phyloP scores from a whole-genome alignment of 805 yeast species.

The Candida morakotiae region DNA sequence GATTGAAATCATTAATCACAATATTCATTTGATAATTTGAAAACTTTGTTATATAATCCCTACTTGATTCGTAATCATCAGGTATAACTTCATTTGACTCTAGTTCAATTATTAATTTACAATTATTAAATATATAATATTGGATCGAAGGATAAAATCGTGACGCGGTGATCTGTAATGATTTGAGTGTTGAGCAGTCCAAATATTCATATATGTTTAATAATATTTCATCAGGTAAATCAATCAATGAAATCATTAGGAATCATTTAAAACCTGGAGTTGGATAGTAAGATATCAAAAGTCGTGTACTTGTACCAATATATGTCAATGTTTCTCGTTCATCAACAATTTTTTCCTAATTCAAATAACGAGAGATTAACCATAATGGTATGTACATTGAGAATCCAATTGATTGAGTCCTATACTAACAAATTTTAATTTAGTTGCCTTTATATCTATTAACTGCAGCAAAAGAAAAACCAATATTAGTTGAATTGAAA shows the following conservation, averaged over 20 bases:
- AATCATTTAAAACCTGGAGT: no score
- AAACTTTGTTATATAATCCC: constrained; percentile 5
- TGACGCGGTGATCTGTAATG: constrained; percentile 1
- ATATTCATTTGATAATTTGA: constrained; percentile 7
- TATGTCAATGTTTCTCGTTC: background rate
- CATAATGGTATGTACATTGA: background rate
- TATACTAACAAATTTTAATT: constrained; percentile 12
- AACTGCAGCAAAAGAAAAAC: constrained; percentile 87
- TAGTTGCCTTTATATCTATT: constrained; percentile 88
- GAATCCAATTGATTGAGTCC: no score
- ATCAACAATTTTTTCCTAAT: constrained; percentile 1
- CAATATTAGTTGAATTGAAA: constrained; percentile 84
- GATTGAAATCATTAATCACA: constrained; percentile 6
- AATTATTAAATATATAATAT: background rate
- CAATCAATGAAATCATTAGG: constrained; percentile 1
- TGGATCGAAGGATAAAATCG: background rate
- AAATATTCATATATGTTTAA: constrained; percentile 4
- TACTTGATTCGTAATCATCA: background rate
- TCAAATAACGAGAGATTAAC: background rate
- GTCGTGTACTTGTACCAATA: background rate
- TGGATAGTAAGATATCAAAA: no score
- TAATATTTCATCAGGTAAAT: constrained; percentile 10
- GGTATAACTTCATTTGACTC: no score
- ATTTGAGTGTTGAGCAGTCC: constrained; percentile 5
- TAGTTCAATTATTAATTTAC: constrained; percentile 4